Evolutionary conservation across 2,329 filamentous ascomycete species (phyloP), one percentile per base, ranked within the genome.

Genomic region (Camptophora hylomeconis): DNA sequence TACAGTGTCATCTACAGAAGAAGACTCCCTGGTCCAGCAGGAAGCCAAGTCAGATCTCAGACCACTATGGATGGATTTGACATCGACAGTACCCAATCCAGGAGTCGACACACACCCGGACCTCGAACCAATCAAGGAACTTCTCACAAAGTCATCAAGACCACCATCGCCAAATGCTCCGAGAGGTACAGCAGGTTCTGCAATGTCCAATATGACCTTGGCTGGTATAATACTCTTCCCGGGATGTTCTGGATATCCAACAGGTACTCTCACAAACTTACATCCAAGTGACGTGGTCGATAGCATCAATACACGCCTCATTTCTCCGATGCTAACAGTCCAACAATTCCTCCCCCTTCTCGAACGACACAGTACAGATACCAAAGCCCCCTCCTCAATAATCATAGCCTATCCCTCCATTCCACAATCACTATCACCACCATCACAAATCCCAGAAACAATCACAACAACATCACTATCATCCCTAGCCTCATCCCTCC

Each of bases 321-420:
- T 95, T 31, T 80, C 84, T 33, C 87, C 87, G 2, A 83, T 95
- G 41, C 69, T 92, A 29, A 84, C 80, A 4, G 76, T 86, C 20
- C 86, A 94, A 57, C 71, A 81, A 30, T 89, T 95, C 58, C 65
- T 95, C n/a, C 80, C 80, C 0, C 71, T 86, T 17, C 65, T 86
- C 29, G 79, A 45, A 7, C 65, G 72, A 30, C 66, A 77, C 30
- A 63, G 57, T 49, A 66, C 60, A 27, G 63, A 60, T 28, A 60
- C 54, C 47, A 29, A 37, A 49, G 33, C 40, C 35, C 39, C 38
- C 33, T 45, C 32, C 26, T 54, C 55, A 10, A 53, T 63, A 32
- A 39, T 61, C 18, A 46, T 61, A 26, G 48, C 56, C 28, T 60
- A 58, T 28, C 58, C 59, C 2, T 58, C 58, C 11, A 55, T 58